Percentiles rank a stretch among this genome's conserved stretches.
Evolutionary conservation across 306 rosid species (phyloP).

Genomic region (Dalbergia cultrata): DNA sequence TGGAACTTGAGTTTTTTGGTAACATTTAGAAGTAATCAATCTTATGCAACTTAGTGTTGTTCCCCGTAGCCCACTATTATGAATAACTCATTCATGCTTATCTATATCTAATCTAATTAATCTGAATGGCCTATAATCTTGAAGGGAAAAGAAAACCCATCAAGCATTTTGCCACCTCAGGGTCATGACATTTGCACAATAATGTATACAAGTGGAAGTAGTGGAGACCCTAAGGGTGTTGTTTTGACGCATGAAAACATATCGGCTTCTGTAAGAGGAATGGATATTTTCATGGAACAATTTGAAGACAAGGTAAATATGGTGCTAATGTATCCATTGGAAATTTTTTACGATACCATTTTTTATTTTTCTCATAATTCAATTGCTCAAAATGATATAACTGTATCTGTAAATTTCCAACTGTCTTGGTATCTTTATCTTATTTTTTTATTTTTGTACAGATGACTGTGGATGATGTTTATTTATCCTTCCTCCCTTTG

Average conservation of each 20-base stretch:
- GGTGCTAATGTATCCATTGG: constrained; percentile 28
- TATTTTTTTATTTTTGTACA: constrained; percentile 25
- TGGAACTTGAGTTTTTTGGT: background rate
- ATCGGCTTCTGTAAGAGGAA: constrained; percentile 65
- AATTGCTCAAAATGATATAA: background rate
- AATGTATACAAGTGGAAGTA: constrained; percentile 94
- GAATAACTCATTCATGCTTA: background rate
- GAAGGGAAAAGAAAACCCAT: constrained; percentile 80
- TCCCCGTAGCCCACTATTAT: constrained; percentile 21
- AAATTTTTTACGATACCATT: background rate
- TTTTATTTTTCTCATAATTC: constrained; percentile 31
- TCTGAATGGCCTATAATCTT: constrained; percentile 11
- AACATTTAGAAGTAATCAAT: background rate
- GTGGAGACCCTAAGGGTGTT: constrained; percentile 93
- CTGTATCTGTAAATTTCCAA: background rate
- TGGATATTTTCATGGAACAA: constrained; percentile 80
- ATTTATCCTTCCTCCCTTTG: constrained; percentile 89
- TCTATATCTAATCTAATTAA: background rate
- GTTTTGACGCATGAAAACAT: constrained; percentile 76
- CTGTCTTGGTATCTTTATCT: constrained; percentile 37
- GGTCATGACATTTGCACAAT: constrained; percentile 62
- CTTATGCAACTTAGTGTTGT: background rate
- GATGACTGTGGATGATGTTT: constrained; percentile 84
- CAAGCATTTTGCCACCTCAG: constrained; percentile 62
- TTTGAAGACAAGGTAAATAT: constrained; percentile 81